Evolutionary conservation across 192 early-diverging fungal genomes (phyloP), one percentile per base, ranked within the genome.

Genomic region (Mycoemilia scoparia): DNA sequence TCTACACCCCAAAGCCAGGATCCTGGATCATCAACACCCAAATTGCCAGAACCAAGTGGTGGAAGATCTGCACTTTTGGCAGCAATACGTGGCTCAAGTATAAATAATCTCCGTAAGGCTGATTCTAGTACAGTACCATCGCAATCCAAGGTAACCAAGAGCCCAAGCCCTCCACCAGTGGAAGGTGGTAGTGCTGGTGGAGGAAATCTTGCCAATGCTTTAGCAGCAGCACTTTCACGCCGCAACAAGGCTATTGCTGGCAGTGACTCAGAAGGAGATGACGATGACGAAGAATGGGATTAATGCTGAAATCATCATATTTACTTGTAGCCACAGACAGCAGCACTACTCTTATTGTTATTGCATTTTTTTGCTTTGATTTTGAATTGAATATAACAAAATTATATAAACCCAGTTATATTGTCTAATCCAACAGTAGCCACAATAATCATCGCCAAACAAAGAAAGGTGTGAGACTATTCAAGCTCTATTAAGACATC

Each of bases 281-380:
- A 51, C 9, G 63, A 57, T 31, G 63, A 66, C 31, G 63, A 65
- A n/a, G n/a, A n/a, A n/a, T n/a, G n/a, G n/a, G n/a, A n/a, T n/a
- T n/a, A n/a, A n/a, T n/a, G n/a, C n/a, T n/a, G n/a, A n/a, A n/a
- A n/a, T n/a, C n/a, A n/a, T n/a, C n/a, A n/a, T n/a, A n/a, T n/a
- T n/a, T n/a, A n/a, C n/a, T n/a, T n/a, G n/a, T n/a, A n/a, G n/a
- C n/a, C n/a, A n/a, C n/a, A n/a, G n/a, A n/a, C n/a, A n/a, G n/a
- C n/a, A n/a, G n/a, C n/a, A n/a, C n/a, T n/a, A n/a, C n/a, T n/a
- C n/a, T n/a, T n/a, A n/a, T n/a, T n/a, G n/a, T n/a, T n/a, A n/a
- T n/a, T n/a, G n/a, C n/a, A n/a, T n/a, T n/a, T n/a, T n/a, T n/a
- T n/a, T n/a, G n/a, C n/a, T n/a, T n/a, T n/a, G n/a, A n/a, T n/a